Evolutionary conservation across 805 yeast genomes (phyloP), one percentile per base, ranked within the genome.

Genomic region (Peterozyma toletana): DNA sequence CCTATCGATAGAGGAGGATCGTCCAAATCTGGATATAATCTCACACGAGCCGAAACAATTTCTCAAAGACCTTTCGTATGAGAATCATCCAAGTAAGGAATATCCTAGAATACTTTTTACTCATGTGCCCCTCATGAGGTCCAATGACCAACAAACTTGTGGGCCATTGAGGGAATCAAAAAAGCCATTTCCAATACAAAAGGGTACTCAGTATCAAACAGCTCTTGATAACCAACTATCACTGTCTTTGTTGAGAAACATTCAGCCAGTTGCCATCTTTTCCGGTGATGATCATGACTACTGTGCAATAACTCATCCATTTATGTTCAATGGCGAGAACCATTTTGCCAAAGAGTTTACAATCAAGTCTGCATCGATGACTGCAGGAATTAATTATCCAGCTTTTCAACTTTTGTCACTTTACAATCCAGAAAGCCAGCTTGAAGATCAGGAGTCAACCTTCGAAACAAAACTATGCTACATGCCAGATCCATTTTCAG

Each of bases 201-300:
- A 70, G 48, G 99, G 99, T 1, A 65, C 70, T 15, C 97, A 93
- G 58, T 93, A 88, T 60, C 96, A 90, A 62, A 90, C 96, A 0
- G 91, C 86, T n/a, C 70, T 93, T 9, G 84, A 80, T 41, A 66
- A 74, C 30, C 74, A 71, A 2, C 55, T 83, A 4, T 68, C 91
- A 0, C 71, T 77, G 35, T 71, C 76, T 16, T 70, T 93, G 5
- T 62, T 93, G 38, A 53, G 68, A 6, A 66, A 62, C 9, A 59
- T 91, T 1, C 63, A 73, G 38, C 99, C 99, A 0, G 68, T 68
- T 13, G 60, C 81, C 10, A 71, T 86, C 3, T 86, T 89, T 56
- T 79, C 95, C 5, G 99, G 99, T 1, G 99, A 93, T 60, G 99
- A 93, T 59, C 99, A 93, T 64, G 99, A 93, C 60, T 89, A 87